These are phyloP conservation scores for Theileria orientalis DNA, from an alignment of 169 alveolate genomes.

Conservation along the genomic window DNA sequence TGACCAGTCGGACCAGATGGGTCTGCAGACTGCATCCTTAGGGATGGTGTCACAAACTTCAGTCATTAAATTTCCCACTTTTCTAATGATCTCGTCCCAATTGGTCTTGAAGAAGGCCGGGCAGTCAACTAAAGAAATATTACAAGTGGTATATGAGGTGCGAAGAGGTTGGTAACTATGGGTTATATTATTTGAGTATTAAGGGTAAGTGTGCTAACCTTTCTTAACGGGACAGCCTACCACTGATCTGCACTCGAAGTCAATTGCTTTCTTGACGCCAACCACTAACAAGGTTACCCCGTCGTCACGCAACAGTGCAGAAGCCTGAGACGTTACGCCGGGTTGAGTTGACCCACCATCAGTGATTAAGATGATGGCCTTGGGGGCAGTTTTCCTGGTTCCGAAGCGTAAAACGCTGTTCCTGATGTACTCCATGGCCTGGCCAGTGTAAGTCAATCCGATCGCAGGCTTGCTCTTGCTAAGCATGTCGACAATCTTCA, in stretches of 20 bases:
- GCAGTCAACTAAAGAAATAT: too few relatives aligned
- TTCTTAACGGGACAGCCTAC: conserved; percentile 50
- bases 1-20: conserved; percentile 63
- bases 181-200: too few relatives aligned
- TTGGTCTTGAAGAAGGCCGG: conserved; percentile 61
- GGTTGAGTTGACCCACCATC: conserved; percentile 62
- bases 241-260: conserved; percentile 48
- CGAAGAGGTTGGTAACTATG: too few relatives aligned
- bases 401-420: conserved; percentile 15
- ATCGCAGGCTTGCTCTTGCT: conserved; percentile 27
- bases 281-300: conserved; percentile 64
- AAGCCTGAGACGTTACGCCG: conserved; percentile 36
- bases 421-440: conserved; percentile 43
- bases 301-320: conserved; percentile 55
- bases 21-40: conserved; percentile 55
- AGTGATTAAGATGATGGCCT: conserved; percentile 61
- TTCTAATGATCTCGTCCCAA: conserved; percentile 49
- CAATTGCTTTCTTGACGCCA: conserved; percentile 54
- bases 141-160: neutral
- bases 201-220: too few relatives aligned
- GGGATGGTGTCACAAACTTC: conserved; percentile 63
- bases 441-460: conserved; percentile 64
- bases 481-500: conserved; percentile 22
- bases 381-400: conserved; percentile 59
- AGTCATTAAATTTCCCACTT: conserved; percentile 38